Evolutionary conservation across 1,139 yeast genomes (phyloP), one percentile per base, ranked within the genome.

Genomic region (Lipomyces yarrowii): DNA sequence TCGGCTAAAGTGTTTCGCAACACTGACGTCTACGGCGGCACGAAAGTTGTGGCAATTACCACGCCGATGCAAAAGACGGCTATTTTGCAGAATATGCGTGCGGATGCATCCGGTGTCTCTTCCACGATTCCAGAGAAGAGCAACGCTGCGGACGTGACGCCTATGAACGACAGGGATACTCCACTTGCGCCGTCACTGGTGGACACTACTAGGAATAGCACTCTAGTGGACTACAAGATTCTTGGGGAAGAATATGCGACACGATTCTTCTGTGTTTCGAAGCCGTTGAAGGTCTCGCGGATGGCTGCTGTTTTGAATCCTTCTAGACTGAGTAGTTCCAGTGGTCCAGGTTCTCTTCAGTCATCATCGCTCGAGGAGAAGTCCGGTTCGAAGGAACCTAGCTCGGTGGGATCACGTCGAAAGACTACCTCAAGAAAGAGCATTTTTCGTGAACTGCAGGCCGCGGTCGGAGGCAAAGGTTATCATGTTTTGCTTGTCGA

Each of bases 401-500:
- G 59, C 53, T 30, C 64, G 51, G n/a, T 51, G 51, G 54, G 61
- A 54, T 39, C 55, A 10, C 23, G 35, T 18, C 61, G 64, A 2
- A 52, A 23, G 15, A 7, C 60, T 13, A 26, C 42, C 23, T 32
- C 61, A n/a, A 63, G 62, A 57, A 59, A 55, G 35, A 61, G 64
- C 13, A 56, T 86, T 10, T 67, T 67, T 42, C 23, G 57, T 11
- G 65, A 65, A 18, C 59, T 69, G 39, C 60, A 61, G 57, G 60
- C 57, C 13, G 61, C 56, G 33, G 72, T 75, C 39, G 86, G 64
- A 13, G 72, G 69, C 52, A 68, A 87, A 8, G 81, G 80, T 78
- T 67, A 76, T 48, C 71, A 82, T 60, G 85, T 91, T 35, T 80
- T 91, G 67, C 90, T 91, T 26, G 97, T 97, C 0, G 97, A 91